Base-by-base conservation (phyloP, 345 rosid genomes). In the Brassica rapa region DNA sequence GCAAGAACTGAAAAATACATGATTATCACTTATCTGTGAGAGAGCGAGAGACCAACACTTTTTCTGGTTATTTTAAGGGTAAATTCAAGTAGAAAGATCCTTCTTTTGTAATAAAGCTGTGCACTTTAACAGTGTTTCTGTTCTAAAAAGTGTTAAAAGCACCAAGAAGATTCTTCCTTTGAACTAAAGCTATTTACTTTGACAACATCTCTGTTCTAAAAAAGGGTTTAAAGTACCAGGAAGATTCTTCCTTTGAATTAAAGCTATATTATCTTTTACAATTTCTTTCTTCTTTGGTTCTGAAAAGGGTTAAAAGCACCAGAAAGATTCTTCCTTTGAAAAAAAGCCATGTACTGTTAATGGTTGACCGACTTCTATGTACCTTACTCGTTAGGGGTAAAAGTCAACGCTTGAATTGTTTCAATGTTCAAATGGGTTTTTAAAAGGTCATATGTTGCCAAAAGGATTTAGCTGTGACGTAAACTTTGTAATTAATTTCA, bases 201-300 rank as follows among this genome's bases (percentile, higher is more conserved):
- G 63, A 61, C 37, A 57, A 43, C 30, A 21, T 43, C 19, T 43
- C 15, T 12, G 37, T 29, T 77, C 8, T 43, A 10, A 62, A 19
- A 74, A 77, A 77, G 62, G 9, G 33, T 70, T 63, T 1, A 70
- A 70, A 62, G 51, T 24, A 66, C 68, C 16, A 68, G 0, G 21
- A 68, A 49, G 70, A 70, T 46, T 46, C 75, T 69, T 77, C 55
- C 63, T 77, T 62, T 62, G 21, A 70, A 46, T 6, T 9, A 77
- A 61, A 68, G 74, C 51, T 30, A 61, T 30, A 61, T 32, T 9
- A 30, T 39, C 75, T 70, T 46, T 68, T 62, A 46, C 27, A 56
- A 43, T 60, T 59, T 41, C 21, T 51, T n/a, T 51, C 41, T 30
- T 19, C 56, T 51, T 51, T 51, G 56, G 35, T 29, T 76, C 2